These are phyloP conservation scores for Melanomma pulvis-pyrius DNA, from an alignment of 495 filamentous ascomycete genomes.

Conservation along the genomic window DNA sequence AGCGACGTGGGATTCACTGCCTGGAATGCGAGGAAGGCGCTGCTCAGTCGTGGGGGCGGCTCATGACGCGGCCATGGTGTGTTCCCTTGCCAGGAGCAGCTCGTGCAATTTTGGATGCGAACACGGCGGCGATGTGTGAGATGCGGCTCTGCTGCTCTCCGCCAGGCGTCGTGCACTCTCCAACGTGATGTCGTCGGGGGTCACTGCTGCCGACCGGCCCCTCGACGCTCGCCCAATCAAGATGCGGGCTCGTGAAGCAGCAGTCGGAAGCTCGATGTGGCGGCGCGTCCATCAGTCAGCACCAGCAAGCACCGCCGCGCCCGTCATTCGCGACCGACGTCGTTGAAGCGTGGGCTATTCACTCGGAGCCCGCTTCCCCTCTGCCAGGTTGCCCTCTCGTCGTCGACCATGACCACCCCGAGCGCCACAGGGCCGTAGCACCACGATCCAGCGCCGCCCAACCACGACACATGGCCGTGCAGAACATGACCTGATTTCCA, in stretches of 20 bases:
- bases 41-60: not conserved
- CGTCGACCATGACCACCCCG: constrained; percentile 7
- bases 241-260: too few species aligned
- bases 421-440: not conserved
- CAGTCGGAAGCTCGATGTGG: too few species aligned
- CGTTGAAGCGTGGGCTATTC: not conserved
- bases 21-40: constrained; percentile 6
- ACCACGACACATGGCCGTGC: not conserved
- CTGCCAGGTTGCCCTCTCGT: not conserved
- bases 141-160: not conserved
- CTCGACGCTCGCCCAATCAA: not conserved
- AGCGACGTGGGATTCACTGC: not conserved
- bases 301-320: not conserved
- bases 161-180: not conserved
- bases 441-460: not conserved
- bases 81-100: not conserved
- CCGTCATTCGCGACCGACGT: not conserved
- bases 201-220: not conserved
- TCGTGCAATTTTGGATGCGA: not conserved
- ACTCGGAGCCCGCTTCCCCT: not conserved
- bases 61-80: not conserved
- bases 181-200: not conserved
- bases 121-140: not conserved
- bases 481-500: constrained; percentile 17
- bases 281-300: constrained; percentile 12